Percentiles rank a stretch among this genome's conserved stretches.
phyloP scores from a whole-genome alignment of 805 yeast species.

The Lipomyces spencermartinsiae region DNA sequence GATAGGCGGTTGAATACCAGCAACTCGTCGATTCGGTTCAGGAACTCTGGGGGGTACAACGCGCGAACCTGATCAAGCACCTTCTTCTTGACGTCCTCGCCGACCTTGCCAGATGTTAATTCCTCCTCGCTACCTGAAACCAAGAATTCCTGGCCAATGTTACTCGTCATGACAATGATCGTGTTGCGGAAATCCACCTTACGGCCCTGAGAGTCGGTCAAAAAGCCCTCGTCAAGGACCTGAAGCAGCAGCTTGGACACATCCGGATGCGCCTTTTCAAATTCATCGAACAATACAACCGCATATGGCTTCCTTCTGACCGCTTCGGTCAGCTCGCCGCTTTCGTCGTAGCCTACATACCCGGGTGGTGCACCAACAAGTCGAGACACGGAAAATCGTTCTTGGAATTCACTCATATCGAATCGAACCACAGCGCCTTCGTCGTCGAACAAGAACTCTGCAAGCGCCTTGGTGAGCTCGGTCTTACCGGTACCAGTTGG shows the following conservation, averaged over 20 bases:
- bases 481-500: conserved; percentile 99
- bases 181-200: conserved; percentile 94
- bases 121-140: conserved; percentile 60
- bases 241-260: conserved; percentile 89
- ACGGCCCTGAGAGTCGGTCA: conserved; percentile 95
- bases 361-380: conserved; percentile 98
- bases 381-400: conserved; percentile 86
- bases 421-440: conserved; percentile 85
- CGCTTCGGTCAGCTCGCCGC: conserved; percentile 95
- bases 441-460: conserved; percentile 90
- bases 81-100: conserved; percentile 57
- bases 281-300: conserved; percentile 91
- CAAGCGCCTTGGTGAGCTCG: conserved; percentile 89
- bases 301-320: conserved; percentile 94
- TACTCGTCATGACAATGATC: conserved; percentile 94
- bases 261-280: conserved; percentile 96
- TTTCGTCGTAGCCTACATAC: conserved; percentile 91
- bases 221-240: conserved; percentile 91
- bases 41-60: conserved; percentile 90
- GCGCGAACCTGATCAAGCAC: conserved; percentile 73
- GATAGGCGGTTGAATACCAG: conserved; percentile 90
- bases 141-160: conserved; percentile 91
- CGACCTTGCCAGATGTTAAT: conserved; percentile 57
- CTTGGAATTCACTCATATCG: conserved; percentile 98
- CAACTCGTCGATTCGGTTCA: conserved; percentile 93